Evolutionary conservation across 345 rosid species (phyloP).

Genomic region (Gynandropsis gynandra): DNA sequence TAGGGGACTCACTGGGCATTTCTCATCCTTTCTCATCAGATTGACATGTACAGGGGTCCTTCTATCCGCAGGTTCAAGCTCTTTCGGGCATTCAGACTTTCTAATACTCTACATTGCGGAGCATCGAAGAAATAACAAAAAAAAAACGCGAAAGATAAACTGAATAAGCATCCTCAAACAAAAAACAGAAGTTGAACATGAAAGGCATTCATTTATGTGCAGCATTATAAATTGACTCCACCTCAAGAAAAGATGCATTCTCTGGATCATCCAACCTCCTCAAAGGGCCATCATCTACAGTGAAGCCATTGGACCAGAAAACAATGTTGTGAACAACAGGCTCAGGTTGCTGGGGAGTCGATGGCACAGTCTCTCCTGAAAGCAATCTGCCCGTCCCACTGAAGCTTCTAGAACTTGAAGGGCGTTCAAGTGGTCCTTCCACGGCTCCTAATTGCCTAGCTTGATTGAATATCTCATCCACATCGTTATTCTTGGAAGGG

Average conservation of each 20-base stretch:
- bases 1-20: slow-evolving; percentile 64
- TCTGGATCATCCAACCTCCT: slow-evolving; percentile 95
- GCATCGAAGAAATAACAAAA: slow-evolving; percentile 2
- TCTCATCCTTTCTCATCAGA: slow-evolving; percentile 70
- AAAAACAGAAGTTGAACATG: background rate
- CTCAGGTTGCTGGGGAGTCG: slow-evolving; percentile 84
- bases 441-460: slow-evolving; percentile 93
- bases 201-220: background rate
- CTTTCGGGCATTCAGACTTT: slow-evolving; percentile 95
- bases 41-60: slow-evolving; percentile 87
- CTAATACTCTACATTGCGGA: slow-evolving; percentile 61
- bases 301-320: slow-evolving; percentile 93
- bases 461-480: slow-evolving; percentile 84
- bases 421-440: slow-evolving; percentile 72
- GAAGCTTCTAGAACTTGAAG: slow-evolving; percentile 77
- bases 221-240: slow-evolving; percentile 13
- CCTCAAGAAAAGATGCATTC: slow-evolving; percentile 92
- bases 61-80: slow-evolving; percentile 88
- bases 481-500: slow-evolving; percentile 75
- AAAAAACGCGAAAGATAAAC: slow-evolving; percentile 2
- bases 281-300: slow-evolving; percentile 85
- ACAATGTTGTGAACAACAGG: slow-evolving; percentile 72
- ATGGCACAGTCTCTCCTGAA: slow-evolving; percentile 62
- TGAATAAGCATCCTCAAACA: slow-evolving; percentile 3
- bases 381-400: slow-evolving; percentile 81